phyloP scores from a whole-genome alignment of 345 rosid genomes.

The Populus ilicifolia region DNA sequence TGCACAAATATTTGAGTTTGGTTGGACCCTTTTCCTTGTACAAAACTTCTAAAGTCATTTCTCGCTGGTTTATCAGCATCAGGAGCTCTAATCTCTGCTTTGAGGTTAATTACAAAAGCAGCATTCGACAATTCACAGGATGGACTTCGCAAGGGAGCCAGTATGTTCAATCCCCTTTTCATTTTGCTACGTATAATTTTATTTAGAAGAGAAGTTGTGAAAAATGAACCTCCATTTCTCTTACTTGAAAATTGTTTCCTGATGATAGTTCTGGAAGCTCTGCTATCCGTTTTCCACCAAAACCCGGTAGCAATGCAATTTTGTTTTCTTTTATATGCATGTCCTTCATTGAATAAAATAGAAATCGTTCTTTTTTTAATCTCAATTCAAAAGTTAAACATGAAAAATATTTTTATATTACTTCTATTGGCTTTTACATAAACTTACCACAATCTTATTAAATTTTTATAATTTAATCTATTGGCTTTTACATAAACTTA shows the following conservation, averaged over 20 bases:
- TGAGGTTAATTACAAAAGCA: constrained; percentile 73
- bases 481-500: no score
- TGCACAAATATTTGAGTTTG: background rate
- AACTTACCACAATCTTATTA: no score
- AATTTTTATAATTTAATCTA: no score
- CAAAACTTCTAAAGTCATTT: constrained; percentile 39
- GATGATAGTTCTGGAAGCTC: background rate
- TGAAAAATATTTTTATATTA: no score
- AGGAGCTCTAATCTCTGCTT: constrained; percentile 61
- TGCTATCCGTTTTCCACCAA: background rate
- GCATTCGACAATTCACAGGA: constrained; percentile 52
- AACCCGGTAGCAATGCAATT: background rate
- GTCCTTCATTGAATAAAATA: background rate
- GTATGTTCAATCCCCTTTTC: constrained; percentile 34
- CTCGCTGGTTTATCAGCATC: constrained; percentile 70
- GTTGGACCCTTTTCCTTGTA: background rate
- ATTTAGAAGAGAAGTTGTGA: background rate
- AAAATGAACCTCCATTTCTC: background rate
- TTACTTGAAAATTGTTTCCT: no score
- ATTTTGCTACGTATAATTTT: background rate
- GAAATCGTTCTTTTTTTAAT: no score
- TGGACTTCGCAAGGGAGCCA: constrained; percentile 82
- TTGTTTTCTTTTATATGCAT: background rate
- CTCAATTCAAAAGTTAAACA: no score
- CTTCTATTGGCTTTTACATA: no score